These are phyloP conservation scores for Dactylellina cionopaga DNA, from an alignment of 2,329 filamentous ascomycete genomes.

Conservation along the genomic window DNA sequence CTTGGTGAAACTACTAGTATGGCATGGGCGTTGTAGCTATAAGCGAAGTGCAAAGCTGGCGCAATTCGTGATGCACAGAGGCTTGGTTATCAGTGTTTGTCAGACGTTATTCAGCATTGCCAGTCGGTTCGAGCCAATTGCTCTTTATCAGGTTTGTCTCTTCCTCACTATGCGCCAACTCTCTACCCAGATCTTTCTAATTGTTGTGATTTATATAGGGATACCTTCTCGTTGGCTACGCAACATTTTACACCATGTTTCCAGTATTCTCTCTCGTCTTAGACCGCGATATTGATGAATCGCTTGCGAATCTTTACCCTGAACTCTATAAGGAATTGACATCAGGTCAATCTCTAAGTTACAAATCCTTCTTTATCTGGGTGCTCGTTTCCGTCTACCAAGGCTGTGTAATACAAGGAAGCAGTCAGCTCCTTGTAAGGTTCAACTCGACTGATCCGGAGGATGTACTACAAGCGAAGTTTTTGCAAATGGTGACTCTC, in stretches of 20 bases:
- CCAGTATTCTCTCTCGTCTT: conserved; percentile 94
- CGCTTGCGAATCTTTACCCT: conserved; percentile 91
- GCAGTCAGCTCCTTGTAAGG: conserved; percentile 87
- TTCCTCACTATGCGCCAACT: neutral
- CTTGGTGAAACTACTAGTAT: conserved; percentile 94
- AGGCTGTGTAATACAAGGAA: conserved; percentile 68
- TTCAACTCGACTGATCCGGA: conserved; percentile 46
- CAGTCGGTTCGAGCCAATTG: conserved; percentile 89
- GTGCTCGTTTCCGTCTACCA: conserved; percentile 95
- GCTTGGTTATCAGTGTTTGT: conserved; percentile 91
- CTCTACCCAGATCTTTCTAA: neutral
- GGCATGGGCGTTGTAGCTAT: conserved; percentile 98
- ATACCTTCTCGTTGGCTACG: conserved; percentile 96
- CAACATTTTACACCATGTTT: conserved; percentile 91
- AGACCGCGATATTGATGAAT: conserved; percentile 94
- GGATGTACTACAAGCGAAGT: conserved; percentile 79
- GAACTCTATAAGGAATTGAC: conserved; percentile 99
- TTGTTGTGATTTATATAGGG: conserved; percentile 30
- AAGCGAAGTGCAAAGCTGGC: conserved; percentile 94
- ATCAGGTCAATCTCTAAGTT: conserved; percentile 82
- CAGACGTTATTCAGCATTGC: conserved; percentile 98
- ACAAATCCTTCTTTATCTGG: conserved; percentile 97
- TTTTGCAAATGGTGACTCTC: conserved; percentile 82
- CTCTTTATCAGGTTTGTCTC: conserved; percentile 75
- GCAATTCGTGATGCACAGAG: conserved; percentile 97